Evolutionary conservation across 2,329 filamentous ascomycete genomes (phyloP).

Genomic region (Pyrenophora graminea): DNA sequence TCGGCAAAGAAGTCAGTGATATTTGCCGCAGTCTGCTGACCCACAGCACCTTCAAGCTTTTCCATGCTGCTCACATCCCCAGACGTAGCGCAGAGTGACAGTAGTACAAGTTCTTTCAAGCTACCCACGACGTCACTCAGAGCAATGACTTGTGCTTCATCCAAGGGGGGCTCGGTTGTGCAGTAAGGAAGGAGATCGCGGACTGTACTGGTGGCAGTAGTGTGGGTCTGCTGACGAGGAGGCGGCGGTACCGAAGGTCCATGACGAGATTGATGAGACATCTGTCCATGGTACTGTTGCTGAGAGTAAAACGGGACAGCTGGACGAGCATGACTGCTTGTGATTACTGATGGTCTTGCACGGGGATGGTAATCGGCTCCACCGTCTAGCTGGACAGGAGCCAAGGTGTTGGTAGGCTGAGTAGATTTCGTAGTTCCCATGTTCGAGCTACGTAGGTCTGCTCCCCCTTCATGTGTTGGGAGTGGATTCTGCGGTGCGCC

Average conservation of each 20-base stretch:
- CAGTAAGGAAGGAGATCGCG: conserved; percentile 39
- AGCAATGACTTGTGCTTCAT: conserved; percentile 30
- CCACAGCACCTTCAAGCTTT: conserved; percentile 30
- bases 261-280: not conserved
- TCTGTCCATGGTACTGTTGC: not conserved
- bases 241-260: not conserved
- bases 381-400: conserved; percentile 15
- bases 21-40: conserved; percentile 18
- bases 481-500: not conserved
- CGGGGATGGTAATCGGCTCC: conserved; percentile 5
- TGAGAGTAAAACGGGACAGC: not conserved
- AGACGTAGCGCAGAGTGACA: conserved; percentile 28
- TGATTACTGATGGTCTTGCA: not conserved
- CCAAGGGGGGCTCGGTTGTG: conserved; percentile 26
- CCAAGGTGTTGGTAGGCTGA: not conserved
- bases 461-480: no score
- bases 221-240: not conserved
- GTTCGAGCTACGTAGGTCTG: not conserved
- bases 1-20: conserved; percentile 41
- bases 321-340: not conserved
- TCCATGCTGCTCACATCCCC: conserved; percentile 17
- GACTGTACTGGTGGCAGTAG: conserved; percentile 16
- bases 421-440: not conserved
- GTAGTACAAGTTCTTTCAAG: conserved; percentile 37
- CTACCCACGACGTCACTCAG: conserved; percentile 42